phyloP scores from a whole-genome alignment of 2,329 filamentous ascomycete genomes.

The Beauveria sp. region DNA sequence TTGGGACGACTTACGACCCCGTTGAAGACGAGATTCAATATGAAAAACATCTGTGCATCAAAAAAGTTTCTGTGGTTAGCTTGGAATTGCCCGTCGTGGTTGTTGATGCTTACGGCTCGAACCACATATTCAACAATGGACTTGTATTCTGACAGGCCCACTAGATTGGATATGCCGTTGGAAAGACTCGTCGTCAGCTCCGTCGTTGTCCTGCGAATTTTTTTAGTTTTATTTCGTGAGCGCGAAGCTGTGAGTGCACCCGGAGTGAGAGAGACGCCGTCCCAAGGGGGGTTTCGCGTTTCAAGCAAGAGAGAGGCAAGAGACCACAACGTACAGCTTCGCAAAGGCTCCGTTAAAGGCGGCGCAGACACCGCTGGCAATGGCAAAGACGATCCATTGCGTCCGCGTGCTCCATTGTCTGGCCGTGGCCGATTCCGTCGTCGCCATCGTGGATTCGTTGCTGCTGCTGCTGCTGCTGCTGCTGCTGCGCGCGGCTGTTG shows the following conservation, averaged over 20 bases:
- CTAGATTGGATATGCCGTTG: constrained; percentile 31
- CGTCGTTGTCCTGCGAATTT: constrained; percentile 42
- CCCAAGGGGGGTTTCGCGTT: too few species aligned
- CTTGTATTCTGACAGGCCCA: constrained; percentile 36
- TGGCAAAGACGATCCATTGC: constrained; percentile 60
- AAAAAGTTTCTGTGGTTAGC: not conserved
- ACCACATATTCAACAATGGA: constrained; percentile 39
- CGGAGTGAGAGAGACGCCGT: not conserved
- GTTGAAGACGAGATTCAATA: constrained; percentile 67
- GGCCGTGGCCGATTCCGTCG: constrained; percentile 5
- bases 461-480: too few species aligned
- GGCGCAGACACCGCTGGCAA: constrained; percentile 69
- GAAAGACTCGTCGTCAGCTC: constrained; percentile 44
- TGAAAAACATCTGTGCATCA: constrained; percentile 57
- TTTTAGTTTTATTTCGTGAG: too few species aligned
- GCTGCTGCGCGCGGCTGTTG: not conserved
- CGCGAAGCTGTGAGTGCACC: not conserved
- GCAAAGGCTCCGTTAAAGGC: constrained; percentile 79
- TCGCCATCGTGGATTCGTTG: not conserved
- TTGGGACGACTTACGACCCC: constrained; percentile 45
- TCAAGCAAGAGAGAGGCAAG: too few species aligned
- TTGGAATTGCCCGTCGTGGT: too few species aligned
- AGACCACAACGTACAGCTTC: constrained; percentile 54
- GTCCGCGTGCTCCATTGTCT: constrained; percentile 24
- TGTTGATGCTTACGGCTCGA: constrained; percentile 35